phyloP scores from a whole-genome alignment of 2,329 filamentous ascomycete genomes.

The Monilinia vaccinii-corymbosi region DNA sequence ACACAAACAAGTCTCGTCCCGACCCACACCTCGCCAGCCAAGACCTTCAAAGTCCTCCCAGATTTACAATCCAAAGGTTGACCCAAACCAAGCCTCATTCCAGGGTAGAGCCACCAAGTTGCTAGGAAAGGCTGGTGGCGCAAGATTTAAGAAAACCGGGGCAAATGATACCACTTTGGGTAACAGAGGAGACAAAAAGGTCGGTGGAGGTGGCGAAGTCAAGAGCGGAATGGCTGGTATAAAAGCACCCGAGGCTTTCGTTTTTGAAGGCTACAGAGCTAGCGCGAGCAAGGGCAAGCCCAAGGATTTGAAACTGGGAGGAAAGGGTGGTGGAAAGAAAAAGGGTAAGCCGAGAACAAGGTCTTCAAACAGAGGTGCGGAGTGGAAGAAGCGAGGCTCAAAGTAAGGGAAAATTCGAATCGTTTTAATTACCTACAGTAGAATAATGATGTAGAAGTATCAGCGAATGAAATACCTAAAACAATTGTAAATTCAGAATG shows the following conservation, averaged over 20 bases:
- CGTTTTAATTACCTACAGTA: background rate
- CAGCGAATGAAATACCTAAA: background rate
- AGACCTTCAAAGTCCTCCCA: conserved; percentile 26
- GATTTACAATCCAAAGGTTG: conserved; percentile 60
- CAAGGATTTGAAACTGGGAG: conserved; percentile 50
- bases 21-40: conserved; percentile 29
- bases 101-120: conserved; percentile 68
- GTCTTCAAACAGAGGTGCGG: conserved; percentile 28
- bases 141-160: conserved; percentile 27
- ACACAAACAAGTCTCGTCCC: conserved; percentile 31
- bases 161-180: conserved; percentile 24
- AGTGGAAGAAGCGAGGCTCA: conserved; percentile 32
- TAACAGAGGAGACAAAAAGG: conserved; percentile 13
- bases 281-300: conserved; percentile 56
- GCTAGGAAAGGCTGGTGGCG: conserved; percentile 60
- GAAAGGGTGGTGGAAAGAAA: conserved; percentile 43
- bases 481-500: background rate
- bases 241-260: conserved; percentile 54
- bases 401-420: conserved; percentile 25
- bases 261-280: conserved; percentile 76
- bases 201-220: background rate
- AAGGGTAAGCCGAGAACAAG: conserved; percentile 36
- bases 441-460: background rate
- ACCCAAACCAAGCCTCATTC: conserved; percentile 59
- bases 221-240: conserved; percentile 27